These are phyloP conservation scores for Irpex sp. DNA, from an alignment of 1,284 basidiomycete genomes.

Conservation along the genomic window DNA sequence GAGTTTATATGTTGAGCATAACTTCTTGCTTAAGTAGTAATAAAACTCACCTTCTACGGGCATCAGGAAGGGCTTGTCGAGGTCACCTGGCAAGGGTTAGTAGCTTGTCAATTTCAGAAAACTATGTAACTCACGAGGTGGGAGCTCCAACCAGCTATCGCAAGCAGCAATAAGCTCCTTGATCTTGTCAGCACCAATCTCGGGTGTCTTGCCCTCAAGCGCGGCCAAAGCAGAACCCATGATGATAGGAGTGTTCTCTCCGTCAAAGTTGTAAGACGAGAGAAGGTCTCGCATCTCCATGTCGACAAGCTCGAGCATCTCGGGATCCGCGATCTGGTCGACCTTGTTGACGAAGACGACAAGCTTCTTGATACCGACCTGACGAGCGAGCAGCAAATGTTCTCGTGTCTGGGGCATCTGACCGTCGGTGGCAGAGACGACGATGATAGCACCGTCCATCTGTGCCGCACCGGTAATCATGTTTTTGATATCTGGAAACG, in stretches of 20 bases:
- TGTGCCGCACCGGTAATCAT: conserved; percentile 99
- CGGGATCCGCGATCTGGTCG: conserved; percentile 92
- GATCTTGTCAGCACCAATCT: conserved; percentile 82
- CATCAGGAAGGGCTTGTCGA: conserved; percentile 98
- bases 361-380: conserved; percentile 97
- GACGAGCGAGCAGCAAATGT: conserved; percentile 94
- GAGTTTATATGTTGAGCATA: conserved; percentile 1
- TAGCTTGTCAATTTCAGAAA: background rate
- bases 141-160: conserved; percentile 94
- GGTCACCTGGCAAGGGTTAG: conserved; percentile 57
- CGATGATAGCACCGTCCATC: conserved; percentile 97
- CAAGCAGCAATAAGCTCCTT: conserved; percentile 83
- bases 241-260: conserved; percentile 94
- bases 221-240: conserved; percentile 97
- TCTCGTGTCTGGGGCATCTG: conserved; percentile 99
- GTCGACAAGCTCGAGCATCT: conserved; percentile 99
- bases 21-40: background rate
- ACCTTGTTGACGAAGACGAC: conserved; percentile 99
- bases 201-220: conserved; percentile 78
- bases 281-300: conserved; percentile 99
- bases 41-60: conserved; percentile 70
- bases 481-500: conserved; percentile 78
- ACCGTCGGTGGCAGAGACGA: conserved; percentile 98
- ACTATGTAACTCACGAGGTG: conserved; percentile 59
- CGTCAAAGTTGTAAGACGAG: conserved; percentile 89